Conservation (phyloP, 352 stramenopile species). For the Nothophytophthora sp. region DNA sequence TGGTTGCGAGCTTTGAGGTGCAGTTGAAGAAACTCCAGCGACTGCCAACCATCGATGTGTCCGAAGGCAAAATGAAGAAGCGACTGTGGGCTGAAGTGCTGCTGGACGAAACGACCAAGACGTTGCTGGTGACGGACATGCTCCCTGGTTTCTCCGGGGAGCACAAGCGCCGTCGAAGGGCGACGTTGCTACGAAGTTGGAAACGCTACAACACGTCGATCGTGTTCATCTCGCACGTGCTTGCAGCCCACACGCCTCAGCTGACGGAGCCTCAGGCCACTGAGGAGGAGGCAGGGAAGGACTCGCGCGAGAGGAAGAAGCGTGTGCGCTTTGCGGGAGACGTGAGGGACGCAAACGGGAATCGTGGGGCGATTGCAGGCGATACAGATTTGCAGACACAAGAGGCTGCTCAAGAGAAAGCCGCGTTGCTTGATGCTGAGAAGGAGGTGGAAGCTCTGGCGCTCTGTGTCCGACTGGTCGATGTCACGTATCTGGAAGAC, state of each 20-base stretch:
- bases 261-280: conserved; percentile 9
- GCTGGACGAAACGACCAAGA: conserved; percentile 82
- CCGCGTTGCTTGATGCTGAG: conserved; percentile 10
- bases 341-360: conserved; percentile 17
- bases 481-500: conserved; percentile 52
- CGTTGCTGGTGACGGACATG: conserved; percentile 78
- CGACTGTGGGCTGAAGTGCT: conserved; percentile 78
- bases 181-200: conserved; percentile 77
- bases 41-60: conserved; percentile 81
- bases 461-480: conserved; percentile 52
- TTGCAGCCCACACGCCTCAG: conserved; percentile 27
- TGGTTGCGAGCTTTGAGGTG: conserved; percentile 77
- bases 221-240: conserved; percentile 58
- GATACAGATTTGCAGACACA: not conserved
- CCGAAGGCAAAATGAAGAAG: conserved; percentile 55
- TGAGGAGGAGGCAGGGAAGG: conserved; percentile 12
- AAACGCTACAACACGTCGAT: conserved; percentile 79
- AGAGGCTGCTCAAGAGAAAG: conserved; percentile 1
- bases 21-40: conserved; percentile 80
- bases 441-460: conserved; percentile 28
- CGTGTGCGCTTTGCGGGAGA: conserved; percentile 60
- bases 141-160: conserved; percentile 72
- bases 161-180: conserved; percentile 61
- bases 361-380: conserved; percentile 1
- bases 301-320: conserved; percentile 48